Base-by-base conservation (phyloP, 768 basidiomycete species). In the Russula sp. region DNA sequence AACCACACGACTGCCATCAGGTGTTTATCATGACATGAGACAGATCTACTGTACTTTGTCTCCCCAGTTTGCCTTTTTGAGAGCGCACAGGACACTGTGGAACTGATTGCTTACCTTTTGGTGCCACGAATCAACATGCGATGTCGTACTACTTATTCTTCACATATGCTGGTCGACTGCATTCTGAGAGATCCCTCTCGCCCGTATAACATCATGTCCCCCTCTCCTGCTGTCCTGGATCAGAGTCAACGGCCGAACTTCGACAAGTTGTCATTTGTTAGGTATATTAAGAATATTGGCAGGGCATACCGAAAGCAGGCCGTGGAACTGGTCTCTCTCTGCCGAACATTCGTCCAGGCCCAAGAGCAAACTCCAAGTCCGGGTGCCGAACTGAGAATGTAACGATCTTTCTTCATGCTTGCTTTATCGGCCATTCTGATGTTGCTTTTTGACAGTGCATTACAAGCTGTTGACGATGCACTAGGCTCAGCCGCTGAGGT, bases 251-350 rank as follows among this genome's bases (percentile, higher is more conserved):
- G 18, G 7, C 11, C n/a, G 20, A 25, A 10, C 3, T 58, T 58
- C 36, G 57, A n/a, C 18, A 45, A 13, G 25, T 29, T 56, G 20
- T 45, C 20, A 38, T 71, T 64, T 22, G 29, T 43, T 6, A 56
- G n/a, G 43, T 47, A 58, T 7, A 57, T 45, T 42, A 62, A 45
- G 56, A 62, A 57, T 18, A 39, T 62, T 20, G 61, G 61, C 49
- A 45, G 49, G 22, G 55, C 49, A 7, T 57, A 61, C 35, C 39
- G 49, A 49, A 51, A 36, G 35, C 55, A 56, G 7, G 48, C 60
- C 11, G 14, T 45, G 41, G 55, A 61, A 11, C n/a, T 61, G 16
- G 51, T 60, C 7, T 43, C 41, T 18, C n/a, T 56, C 10, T 64
- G 59, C 43, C 53, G 60, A 38, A 36, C 10, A 14, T 62, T 62